Conservation (phyloP, 306 rosid genomes). For the Cucurbita maxima region DNA sequence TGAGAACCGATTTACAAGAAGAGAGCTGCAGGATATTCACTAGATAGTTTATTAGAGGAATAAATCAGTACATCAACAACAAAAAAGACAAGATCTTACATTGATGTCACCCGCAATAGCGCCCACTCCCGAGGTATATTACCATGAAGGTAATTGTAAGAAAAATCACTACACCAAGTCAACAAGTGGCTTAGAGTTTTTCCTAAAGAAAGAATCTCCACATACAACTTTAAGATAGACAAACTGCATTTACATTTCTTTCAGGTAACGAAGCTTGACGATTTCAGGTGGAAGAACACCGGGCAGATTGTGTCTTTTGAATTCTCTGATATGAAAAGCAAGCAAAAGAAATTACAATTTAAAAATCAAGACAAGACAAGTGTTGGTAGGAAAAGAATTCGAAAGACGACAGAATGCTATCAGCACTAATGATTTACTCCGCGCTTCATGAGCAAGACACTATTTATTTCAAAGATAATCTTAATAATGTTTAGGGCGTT, state of each 20-base stretch:
- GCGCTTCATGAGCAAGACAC: neutral
- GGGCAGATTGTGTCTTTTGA: conserved; percentile 46
- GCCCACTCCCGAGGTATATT: conserved; percentile 71
- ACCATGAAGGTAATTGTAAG: conserved; percentile 54
- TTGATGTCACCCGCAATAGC: conserved; percentile 26
- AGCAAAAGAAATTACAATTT: neutral
- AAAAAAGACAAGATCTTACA: conserved; percentile 36
- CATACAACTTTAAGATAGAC: neutral
- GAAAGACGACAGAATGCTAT: neutral
- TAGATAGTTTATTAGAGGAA: conserved; percentile 14
- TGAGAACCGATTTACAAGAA: conserved; percentile 62
- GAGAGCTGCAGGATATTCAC: conserved; percentile 44
- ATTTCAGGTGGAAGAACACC: conserved; percentile 77
- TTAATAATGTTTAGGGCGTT: neutral
- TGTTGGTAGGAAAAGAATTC: neutral
- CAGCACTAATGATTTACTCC: neutral
- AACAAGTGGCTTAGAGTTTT: neutral
- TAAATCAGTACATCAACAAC: conserved; percentile 3
- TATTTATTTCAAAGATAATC: neutral
- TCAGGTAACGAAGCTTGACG: conserved; percentile 63
- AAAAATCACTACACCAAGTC: conserved; percentile 38
- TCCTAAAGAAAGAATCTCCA: neutral
- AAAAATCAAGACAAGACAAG: neutral
- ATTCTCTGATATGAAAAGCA: conserved; percentile 16
- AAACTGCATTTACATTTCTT: conserved; percentile 37